Percentiles rank a stretch among this genome's conserved stretches.
Conservation (phyloP, 441 rosid genomes). For the Metrosideros polymorpha region DNA sequence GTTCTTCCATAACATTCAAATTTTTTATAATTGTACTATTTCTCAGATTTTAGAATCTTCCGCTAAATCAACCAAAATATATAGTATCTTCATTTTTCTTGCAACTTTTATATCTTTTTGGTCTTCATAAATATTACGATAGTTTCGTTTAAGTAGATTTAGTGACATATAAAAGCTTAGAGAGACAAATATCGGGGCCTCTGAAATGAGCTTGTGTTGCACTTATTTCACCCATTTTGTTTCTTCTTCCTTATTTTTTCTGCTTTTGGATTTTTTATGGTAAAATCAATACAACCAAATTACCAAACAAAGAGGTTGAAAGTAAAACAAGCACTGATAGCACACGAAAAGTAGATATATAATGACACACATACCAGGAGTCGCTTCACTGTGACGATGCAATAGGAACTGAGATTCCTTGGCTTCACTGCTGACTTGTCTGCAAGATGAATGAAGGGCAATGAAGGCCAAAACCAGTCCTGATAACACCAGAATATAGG, state of each 20-base stretch:
- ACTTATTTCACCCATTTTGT: neutral
- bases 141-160: neutral
- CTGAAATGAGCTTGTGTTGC: no score
- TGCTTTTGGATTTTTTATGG: neutral
- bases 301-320: neutral
- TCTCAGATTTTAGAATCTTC: neutral
- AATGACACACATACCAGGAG: neutral
- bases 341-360: neutral
- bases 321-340: neutral
- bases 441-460: neutral
- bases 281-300: neutral
- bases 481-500: accelerated
- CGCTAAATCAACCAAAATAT: no score
- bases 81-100: no score
- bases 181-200: no score
- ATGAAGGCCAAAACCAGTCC: neutral
- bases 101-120: no score
- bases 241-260: neutral
- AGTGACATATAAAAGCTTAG: neutral
- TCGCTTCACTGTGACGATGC: neutral
- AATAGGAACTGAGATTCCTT: neutral
- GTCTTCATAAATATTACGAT: no score
- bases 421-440: neutral
- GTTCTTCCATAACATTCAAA: no score
- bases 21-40: no score